Conservation (phyloP, 2,329 filamentous ascomycete genomes). For the Neonectria hederae region DNA sequence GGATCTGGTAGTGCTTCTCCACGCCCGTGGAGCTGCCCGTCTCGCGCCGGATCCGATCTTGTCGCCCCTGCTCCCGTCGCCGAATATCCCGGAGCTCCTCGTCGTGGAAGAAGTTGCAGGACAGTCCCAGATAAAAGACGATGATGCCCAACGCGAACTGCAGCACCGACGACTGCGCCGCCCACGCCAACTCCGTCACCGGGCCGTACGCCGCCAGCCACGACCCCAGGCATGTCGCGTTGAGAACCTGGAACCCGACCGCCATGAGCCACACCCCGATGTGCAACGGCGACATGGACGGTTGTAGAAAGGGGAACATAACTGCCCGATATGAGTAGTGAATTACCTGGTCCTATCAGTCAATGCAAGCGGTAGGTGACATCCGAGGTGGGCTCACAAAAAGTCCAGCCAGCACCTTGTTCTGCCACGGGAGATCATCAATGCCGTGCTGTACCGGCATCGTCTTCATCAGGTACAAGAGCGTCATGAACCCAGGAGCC, state of each 20-base stretch:
- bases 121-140: slow-evolving; percentile 79
- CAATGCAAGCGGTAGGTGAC: slow-evolving; percentile 14
- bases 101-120: slow-evolving; percentile 88
- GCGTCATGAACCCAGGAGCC: slow-evolving; percentile 75
- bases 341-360: slow-evolving; percentile 61
- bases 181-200: slow-evolving; percentile 64
- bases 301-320: slow-evolving; percentile 82
- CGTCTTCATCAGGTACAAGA: slow-evolving; percentile 81
- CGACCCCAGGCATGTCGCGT: slow-evolving; percentile 79
- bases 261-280: slow-evolving; percentile 71
- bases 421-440: slow-evolving; percentile 75
- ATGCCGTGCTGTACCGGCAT: slow-evolving; percentile 69
- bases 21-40: slow-evolving; percentile 36
- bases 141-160: slow-evolving; percentile 72
- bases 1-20: slow-evolving; percentile 88
- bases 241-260: slow-evolving; percentile 79
- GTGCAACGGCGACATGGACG: slow-evolving; percentile 93
- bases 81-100: slow-evolving; percentile 89
- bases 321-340: slow-evolving; percentile 94
- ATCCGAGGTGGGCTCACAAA: slow-evolving; percentile 57
- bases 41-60: slow-evolving; percentile 52
- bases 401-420: slow-evolving; percentile 77
- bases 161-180: slow-evolving; percentile 47
- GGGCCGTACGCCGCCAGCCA: slow-evolving; percentile 87
- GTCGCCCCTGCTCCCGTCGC: slow-evolving; percentile 70